These are phyloP conservation scores for Candida hungchunana DNA, from an alignment of 805 yeast species.

Conservation along the genomic window DNA sequence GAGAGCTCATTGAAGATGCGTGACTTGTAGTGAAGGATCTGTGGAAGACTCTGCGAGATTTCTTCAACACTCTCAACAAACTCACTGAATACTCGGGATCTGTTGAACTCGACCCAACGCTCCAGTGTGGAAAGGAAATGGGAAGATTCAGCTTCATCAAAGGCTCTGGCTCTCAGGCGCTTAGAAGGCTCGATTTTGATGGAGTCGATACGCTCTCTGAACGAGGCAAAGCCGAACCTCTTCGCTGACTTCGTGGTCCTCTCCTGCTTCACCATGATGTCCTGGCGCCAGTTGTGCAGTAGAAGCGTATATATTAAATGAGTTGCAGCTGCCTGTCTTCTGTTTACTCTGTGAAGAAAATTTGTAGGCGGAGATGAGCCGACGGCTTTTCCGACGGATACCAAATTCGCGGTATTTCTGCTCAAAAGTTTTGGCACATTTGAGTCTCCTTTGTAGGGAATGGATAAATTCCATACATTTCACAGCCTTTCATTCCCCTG, in stretches of 20 bases:
- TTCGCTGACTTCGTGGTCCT: conserved; percentile 47
- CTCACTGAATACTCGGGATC: conserved; percentile 65
- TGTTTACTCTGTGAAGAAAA: too few species aligned
- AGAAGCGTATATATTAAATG: too few species aligned
- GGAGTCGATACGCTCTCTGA: conserved; percentile 78
- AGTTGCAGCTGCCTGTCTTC: too few species aligned
- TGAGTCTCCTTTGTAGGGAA: too few species aligned
- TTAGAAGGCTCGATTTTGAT: conserved; percentile 76
- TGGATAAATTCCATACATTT: too few species aligned
- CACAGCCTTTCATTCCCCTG: too few species aligned
- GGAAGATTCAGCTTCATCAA: conserved; percentile 69
- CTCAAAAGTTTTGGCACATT: too few species aligned
- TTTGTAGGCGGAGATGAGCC: too few species aligned
- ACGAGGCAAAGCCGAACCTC: conserved; percentile 65
- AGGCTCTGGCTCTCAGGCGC: conserved; percentile 52
- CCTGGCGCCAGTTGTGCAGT: not conserved
- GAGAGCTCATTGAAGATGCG: conserved; percentile 53
- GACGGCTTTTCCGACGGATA: too few species aligned
- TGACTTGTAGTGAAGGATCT: conserved; percentile 66
- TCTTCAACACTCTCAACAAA: conserved; percentile 54
- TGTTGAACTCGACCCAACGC: conserved; percentile 85
- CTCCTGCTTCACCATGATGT: conserved; percentile 20
- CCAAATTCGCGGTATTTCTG: too few species aligned
- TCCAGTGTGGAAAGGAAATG: conserved; percentile 75
- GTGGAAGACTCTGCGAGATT: conserved; percentile 68